phyloP scores from a whole-genome alignment of 345 rosid genomes.

The Physaria fendleri region DNA sequence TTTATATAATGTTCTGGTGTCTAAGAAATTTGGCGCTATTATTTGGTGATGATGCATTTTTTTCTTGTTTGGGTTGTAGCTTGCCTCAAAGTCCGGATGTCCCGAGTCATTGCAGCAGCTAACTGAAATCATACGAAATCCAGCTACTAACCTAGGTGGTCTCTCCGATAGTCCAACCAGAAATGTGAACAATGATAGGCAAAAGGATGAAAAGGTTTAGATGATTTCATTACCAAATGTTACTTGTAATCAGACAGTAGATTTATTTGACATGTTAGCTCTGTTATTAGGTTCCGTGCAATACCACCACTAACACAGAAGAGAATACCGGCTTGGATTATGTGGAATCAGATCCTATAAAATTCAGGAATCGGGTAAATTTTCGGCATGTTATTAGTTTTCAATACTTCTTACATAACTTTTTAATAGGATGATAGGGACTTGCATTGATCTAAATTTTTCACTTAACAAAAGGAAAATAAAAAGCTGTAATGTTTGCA shows the following conservation, averaged over 20 bases:
- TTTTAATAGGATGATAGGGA: background rate
- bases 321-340: conserved; percentile 45
- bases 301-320: conserved; percentile 40
- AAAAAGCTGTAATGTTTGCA: background rate
- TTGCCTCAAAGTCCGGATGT: conserved; percentile 80
- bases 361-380: conserved; percentile 75
- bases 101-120: conserved; percentile 71
- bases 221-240: background rate
- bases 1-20: background rate
- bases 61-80: conserved; percentile 37
- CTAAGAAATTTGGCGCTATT: background rate
- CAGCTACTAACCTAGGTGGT: conserved; percentile 37
- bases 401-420: background rate
- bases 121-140: conserved; percentile 75
- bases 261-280: conserved; percentile 12
- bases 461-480: background rate
- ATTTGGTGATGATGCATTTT: background rate
- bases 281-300: conserved; percentile 44
- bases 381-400: background rate
- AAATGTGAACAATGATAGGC: conserved; percentile 67
- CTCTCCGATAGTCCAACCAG: conserved; percentile 41
- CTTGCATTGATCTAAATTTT: background rate
- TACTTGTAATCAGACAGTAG: conserved; percentile 5
- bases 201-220: conserved; percentile 69
- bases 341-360: conserved; percentile 71